Evolutionary conservation across 106 monocot species (phyloP).

Genomic region (Xerophyta viscosa): DNA sequence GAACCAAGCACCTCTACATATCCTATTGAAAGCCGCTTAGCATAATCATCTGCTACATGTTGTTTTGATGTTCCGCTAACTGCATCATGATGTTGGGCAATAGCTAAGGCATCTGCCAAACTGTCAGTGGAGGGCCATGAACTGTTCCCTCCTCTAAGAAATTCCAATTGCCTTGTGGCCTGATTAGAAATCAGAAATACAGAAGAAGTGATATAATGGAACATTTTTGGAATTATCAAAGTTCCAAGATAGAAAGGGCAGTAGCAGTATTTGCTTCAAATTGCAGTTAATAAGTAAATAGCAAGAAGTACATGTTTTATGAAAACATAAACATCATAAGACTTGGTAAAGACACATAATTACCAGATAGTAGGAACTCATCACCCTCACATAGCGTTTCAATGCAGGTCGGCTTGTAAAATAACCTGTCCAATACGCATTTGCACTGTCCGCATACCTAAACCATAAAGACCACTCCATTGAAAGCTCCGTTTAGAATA

Average conservation of each 20-base stretch:
- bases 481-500: too few relatives aligned
- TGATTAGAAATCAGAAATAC: conserved; percentile 12
- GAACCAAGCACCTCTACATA: conserved; percentile 53
- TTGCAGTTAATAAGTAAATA: too few relatives aligned
- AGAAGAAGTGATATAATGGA: background rate
- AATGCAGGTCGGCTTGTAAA: conserved; percentile 91
- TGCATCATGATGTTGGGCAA: conserved; percentile 98
- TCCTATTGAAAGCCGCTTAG: conserved; percentile 74
- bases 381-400: conserved; percentile 78
- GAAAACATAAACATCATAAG: conserved; percentile 2
- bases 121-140: conserved; percentile 50
- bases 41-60: conserved; percentile 96
- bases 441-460: conserved; percentile 89
- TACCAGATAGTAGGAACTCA: conserved; percentile 94
- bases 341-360: background rate
- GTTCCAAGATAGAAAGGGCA: too few relatives aligned
- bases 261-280: too few relatives aligned
- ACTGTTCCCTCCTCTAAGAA: conserved; percentile 51
- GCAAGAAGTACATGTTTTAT: background rate
- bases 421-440: conserved; percentile 98
- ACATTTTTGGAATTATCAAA: too few relatives aligned
- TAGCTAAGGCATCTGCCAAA: conserved; percentile 87
- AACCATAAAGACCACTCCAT: too few relatives aligned
- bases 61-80: conserved; percentile 96
- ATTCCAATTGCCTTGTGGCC: conserved; percentile 93